Base-by-base conservation (phyloP, 495 filamentous ascomycete species). In the Astrothelium macrocarpum region DNA sequence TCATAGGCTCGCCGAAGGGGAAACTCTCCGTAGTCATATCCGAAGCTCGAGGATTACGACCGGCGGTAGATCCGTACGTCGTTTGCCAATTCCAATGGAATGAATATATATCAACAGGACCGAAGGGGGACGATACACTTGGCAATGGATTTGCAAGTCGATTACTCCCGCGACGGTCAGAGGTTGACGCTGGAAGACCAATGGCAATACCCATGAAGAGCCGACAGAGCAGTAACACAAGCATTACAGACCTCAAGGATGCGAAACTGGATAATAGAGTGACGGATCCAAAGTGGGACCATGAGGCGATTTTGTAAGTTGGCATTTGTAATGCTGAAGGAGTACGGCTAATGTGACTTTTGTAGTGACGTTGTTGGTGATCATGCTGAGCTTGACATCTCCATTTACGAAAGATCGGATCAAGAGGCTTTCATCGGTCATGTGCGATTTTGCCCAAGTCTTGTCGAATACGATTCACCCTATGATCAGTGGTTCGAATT, bases 81-180 rank as follows among this genome's bases (percentile, higher is more conserved):
- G 91, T 98, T 16, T 96, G 91, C 46, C 92, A 95, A 28, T 98
- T 97, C 70, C 94, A 98, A 72, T 90, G 90, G 74, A 94, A 92
- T 69, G 95, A 98, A 72, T 87, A 92, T 67, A 96, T 98, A 59
- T 97, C 94, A 11, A 88, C 86, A 63, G 90, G 90, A 14, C 90
- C 91, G 46, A 84, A 83, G 62, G 77, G 78, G 63, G 80, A 81
- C 12, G 78, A 76, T 32, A 56, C 49, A 28, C 7, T 56, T 29
- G 49, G 49, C 12, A 56, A 56, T 56, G 49, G 23, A n/a, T 25
- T 56, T 29, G 3, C 49, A 26, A 56, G 20, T 11, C 49, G 49
- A 56, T 16, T 56, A 28, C 25, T 56, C 29, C 49, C 49, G 23
- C 49, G 49, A 29, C 4, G 49, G 49, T 56, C 49, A 29, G 49